A percentile compares a stretch with the other conserved stretches of the same genome.
Evolutionary conservation across 371 early-diverging fungal species (phyloP).

Genomic region (Coemansia sp.): DNA sequence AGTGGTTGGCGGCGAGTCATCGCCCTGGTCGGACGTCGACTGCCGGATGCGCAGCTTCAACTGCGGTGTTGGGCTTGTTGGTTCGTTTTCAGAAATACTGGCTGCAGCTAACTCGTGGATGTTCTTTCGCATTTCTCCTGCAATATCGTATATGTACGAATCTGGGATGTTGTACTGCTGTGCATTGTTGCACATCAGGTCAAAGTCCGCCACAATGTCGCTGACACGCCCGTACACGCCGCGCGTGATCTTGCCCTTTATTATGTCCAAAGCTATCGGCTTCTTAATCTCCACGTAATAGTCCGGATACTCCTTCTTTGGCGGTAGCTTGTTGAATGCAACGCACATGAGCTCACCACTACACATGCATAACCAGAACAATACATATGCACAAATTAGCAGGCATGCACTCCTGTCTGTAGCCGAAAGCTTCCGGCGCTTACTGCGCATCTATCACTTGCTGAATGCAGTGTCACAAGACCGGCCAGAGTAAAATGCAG

Average conservation of each 20-base stretch:
- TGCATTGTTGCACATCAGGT: conserved; percentile 70
- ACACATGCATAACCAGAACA: conserved; percentile 7
- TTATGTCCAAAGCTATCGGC: conserved; percentile 71
- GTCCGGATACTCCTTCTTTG: conserved; percentile 76
- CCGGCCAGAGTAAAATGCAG: not conserved
- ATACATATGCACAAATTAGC: not conserved
- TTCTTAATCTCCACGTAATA: conserved; percentile 83
- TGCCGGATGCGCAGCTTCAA: conserved; percentile 35
- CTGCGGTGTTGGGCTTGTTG: conserved; percentile 15
- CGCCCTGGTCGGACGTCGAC: conserved; percentile 12
- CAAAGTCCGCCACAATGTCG: conserved; percentile 64
- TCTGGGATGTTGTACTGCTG: conserved; percentile 69
- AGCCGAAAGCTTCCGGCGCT: not conserved
- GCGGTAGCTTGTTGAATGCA: conserved; percentile 62
- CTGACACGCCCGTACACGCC: conserved; percentile 57
- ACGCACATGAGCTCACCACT: conserved; percentile 39
- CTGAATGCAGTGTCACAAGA: conserved; percentile 1
- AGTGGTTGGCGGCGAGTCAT: not conserved
- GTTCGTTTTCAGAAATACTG: not conserved
- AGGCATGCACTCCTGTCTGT: not conserved
- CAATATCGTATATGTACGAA: conserved; percentile 68
- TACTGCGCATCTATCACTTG: not conserved
- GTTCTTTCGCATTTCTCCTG: conserved; percentile 51
- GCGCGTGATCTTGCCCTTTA: conserved; percentile 63
- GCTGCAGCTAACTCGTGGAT: conserved; percentile 27